Conservation (phyloP, 768 basidiomycete genomes). For the Tylopilus intermedius region DNA sequence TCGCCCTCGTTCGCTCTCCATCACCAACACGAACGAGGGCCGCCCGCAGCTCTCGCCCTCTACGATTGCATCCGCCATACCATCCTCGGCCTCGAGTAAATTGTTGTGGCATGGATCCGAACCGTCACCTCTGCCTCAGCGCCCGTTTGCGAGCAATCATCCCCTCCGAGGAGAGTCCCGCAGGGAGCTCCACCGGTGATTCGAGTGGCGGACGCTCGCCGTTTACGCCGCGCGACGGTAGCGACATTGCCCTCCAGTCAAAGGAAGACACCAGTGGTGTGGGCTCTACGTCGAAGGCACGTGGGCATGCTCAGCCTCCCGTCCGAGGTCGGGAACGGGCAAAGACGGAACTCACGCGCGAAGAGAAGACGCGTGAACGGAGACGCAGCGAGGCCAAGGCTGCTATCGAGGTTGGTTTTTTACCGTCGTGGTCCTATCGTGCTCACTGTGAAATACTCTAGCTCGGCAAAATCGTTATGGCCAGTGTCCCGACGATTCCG, state of each 20-base stretch:
- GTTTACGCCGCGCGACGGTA: constrained; percentile 74
- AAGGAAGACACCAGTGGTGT: constrained; percentile 21
- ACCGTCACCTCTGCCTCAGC: constrained; percentile 32
- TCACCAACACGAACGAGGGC: constrained; percentile 6
- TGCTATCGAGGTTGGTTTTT: constrained; percentile 66
- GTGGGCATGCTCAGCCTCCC: constrained; percentile 35
- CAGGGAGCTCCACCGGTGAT: constrained; percentile 75
- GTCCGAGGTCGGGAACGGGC: constrained; percentile 29
- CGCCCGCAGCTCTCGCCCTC: constrained; percentile 13
- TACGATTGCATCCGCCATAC: constrained; percentile 5
- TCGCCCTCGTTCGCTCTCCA: constrained; percentile 9
- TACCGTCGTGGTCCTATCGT: background rate
- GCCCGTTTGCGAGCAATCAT: constrained; percentile 52
- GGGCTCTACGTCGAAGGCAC: constrained; percentile 27
- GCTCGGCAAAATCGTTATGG: constrained; percentile 88
- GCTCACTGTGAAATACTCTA: constrained; percentile 27
- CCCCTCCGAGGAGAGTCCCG: constrained; percentile 53
- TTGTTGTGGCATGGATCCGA: constrained; percentile 22
- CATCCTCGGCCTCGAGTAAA: constrained; percentile 11
- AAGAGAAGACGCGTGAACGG: constrained; percentile 64
- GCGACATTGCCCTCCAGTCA: constrained; percentile 42
- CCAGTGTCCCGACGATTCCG: constrained; percentile 53
- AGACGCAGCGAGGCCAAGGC: constrained; percentile 80
- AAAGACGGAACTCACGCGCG: constrained; percentile 31
- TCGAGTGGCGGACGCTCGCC: constrained; percentile 76